phyloP scores from a whole-genome alignment of 176 grass and related monocot genomes.

The maize (Zea mays) region DNA sequence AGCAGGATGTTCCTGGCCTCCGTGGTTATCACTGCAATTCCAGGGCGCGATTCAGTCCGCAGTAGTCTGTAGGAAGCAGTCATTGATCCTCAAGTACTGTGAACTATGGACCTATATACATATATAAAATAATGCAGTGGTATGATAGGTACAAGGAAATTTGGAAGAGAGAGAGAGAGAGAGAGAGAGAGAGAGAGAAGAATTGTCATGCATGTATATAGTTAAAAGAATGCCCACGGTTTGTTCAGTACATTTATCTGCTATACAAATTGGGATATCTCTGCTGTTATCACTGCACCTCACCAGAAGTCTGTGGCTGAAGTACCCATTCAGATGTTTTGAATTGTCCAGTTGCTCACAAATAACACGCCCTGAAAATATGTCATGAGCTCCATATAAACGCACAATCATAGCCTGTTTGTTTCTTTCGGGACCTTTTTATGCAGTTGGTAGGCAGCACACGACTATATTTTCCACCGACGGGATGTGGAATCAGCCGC shows the following conservation, averaged over 20 bases:
- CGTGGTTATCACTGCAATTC: constrained; percentile 71
- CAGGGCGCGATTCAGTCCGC: neutral
- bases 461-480: neutral
- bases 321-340: neutral
- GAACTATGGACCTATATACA: constrained; percentile 8
- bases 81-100: neutral
- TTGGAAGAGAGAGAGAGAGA: neutral
- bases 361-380: neutral
- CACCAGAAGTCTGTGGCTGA: neutral
- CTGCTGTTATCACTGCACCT: neutral
- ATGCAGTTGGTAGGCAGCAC: neutral
- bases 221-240: neutral
- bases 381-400: neutral
- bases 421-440: neutral
- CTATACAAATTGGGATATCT: neutral
- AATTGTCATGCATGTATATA: neutral
- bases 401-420: neutral
- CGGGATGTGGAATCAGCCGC: neutral
- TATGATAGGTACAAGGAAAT: neutral
- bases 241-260: neutral
- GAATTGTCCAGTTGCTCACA: neutral
- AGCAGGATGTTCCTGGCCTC: constrained; percentile 80
- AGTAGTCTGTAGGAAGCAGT: no score
- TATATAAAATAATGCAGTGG: neutral
- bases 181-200: neutral